A percentile compares a stretch with the other conserved stretches of the same genome.
phyloP scores from a whole-genome alignment of 176 grass and related monocot species.

The Aegilops tauschii region DNA sequence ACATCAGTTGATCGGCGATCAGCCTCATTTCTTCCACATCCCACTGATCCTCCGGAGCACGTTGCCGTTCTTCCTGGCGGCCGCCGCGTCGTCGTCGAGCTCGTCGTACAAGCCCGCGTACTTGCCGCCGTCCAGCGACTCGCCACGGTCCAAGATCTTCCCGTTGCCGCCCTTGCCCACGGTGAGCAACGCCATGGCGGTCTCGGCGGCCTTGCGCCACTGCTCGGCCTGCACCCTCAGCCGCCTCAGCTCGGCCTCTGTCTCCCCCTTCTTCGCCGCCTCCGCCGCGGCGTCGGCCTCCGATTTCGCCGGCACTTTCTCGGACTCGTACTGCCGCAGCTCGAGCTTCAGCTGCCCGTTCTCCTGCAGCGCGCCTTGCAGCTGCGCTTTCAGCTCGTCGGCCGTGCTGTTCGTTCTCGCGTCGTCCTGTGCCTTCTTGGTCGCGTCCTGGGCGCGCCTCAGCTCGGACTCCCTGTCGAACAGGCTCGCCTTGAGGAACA shows the following conservation, averaged over 20 bases:
- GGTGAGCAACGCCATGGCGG: slow-evolving; percentile 77
- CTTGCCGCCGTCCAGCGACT: slow-evolving; percentile 56
- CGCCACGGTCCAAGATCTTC: slow-evolving; percentile 59
- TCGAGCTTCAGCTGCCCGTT: slow-evolving; percentile 55
- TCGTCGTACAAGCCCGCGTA: slow-evolving; percentile 52
- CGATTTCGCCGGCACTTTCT: slow-evolving; percentile 37
- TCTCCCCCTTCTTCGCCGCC: slow-evolving; percentile 48
- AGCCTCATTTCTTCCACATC: slow-evolving; percentile 92
- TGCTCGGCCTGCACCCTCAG: slow-evolving; percentile 95
- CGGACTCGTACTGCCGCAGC: slow-evolving; percentile 43
- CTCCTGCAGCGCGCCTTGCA: slow-evolving; percentile 49
- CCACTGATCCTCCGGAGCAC: slow-evolving; percentile 87
- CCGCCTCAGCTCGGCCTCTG: slow-evolving; percentile 72
- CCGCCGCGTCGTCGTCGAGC: slow-evolving; percentile 62
- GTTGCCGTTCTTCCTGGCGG: slow-evolving; percentile 75
- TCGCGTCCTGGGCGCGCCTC: slow-evolving; percentile 37
- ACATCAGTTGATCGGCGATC: background rate
- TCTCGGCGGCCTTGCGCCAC: slow-evolving; percentile 95
- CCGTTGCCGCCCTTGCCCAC: slow-evolving; percentile 68
- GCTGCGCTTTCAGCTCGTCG: slow-evolving; percentile 37
- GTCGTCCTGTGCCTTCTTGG: slow-evolving; percentile 45
- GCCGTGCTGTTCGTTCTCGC: slow-evolving; percentile 11
- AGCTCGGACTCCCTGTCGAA: slow-evolving; percentile 82
- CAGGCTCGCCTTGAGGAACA: slow-evolving; percentile 81
- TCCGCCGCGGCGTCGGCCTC: slow-evolving; percentile 33